Conservation (phyloP, 768 basidiomycete genomes). For the Boletales sp. region DNA sequence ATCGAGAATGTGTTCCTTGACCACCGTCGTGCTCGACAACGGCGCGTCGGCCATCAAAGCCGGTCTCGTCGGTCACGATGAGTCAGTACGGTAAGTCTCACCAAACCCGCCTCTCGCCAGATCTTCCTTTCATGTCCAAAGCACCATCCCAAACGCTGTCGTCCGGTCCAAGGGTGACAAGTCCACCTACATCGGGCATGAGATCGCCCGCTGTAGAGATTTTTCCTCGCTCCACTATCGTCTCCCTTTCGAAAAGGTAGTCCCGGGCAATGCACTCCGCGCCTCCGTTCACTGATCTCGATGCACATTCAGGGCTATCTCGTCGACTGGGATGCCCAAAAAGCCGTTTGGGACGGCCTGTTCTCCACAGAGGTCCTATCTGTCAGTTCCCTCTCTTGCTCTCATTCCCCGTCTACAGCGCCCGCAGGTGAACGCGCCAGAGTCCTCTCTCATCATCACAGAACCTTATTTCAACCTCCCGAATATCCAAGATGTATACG, state of each 20-base stretch:
- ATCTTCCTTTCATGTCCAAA: conserved; percentile 25
- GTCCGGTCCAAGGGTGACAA: conserved; percentile 84
- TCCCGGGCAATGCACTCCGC: not conserved
- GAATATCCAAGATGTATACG: conserved; percentile 88
- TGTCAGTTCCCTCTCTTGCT: conserved; percentile 36
- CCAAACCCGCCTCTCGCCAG: not conserved
- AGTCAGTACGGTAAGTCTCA: conserved; percentile 23
- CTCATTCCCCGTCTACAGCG: conserved; percentile 8
- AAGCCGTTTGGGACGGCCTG: conserved; percentile 89
- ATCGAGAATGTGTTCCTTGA: not conserved
- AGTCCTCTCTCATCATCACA: conserved; percentile 78
- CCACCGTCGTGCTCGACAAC: conserved; percentile 78
- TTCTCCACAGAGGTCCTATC: conserved; percentile 71
- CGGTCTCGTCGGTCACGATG: conserved; percentile 43
- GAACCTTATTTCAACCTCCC: conserved; percentile 95
- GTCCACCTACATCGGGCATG: conserved; percentile 80
- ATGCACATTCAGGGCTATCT: conserved; percentile 71
- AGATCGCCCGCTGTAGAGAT: conserved; percentile 73
- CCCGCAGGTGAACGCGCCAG: conserved; percentile 64
- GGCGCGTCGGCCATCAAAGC: conserved; percentile 82
- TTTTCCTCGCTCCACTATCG: conserved; percentile 80
- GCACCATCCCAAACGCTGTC: conserved; percentile 77
- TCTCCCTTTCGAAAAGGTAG: conserved; percentile 84
- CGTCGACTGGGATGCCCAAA: conserved; percentile 94
- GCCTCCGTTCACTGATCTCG: conserved; percentile 11